Conservation (phyloP, 169 alveolate species). For the Haemoproteus tartakovskyi region DNA sequence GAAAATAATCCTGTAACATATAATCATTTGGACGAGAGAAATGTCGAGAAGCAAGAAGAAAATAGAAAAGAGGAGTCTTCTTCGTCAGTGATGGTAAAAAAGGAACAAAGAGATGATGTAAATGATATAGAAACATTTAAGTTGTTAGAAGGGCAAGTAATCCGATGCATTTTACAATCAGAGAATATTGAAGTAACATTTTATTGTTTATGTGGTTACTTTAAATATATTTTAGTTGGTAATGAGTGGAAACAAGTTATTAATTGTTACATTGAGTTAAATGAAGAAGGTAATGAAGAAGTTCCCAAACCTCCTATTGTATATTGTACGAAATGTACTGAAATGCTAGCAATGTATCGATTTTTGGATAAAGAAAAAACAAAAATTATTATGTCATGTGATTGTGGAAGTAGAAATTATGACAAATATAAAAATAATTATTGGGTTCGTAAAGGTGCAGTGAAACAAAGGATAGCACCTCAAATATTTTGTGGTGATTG, state of each 20-base stretch:
- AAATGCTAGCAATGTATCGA: conserved; percentile 28
- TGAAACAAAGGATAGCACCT: conserved; percentile 63
- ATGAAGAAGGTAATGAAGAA: conserved; percentile 20
- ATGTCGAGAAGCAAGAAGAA: too few relatives aligned
- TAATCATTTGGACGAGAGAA: too few relatives aligned
- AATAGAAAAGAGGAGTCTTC: too few relatives aligned
- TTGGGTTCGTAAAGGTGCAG: conserved; percentile 46
- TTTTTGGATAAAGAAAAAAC: conserved; percentile 62
- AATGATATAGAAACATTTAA: too few relatives aligned
- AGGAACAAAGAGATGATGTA: too few relatives aligned
- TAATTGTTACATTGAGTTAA: conserved; percentile 44
- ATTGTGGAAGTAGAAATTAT: conserved; percentile 65
- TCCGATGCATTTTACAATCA: too few relatives aligned
- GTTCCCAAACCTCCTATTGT: conserved; percentile 56
- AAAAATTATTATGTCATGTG: conserved; percentile 61
- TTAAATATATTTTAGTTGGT: conserved; percentile 33
- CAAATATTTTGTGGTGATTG: conserved; percentile 60
- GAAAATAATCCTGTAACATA: too few relatives aligned
- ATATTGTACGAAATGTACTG: conserved; percentile 56
- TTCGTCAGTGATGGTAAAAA: too few relatives aligned
- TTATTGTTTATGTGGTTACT: conserved; percentile 60
- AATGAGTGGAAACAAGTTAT: conserved; percentile 60
- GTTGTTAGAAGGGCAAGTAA: too few relatives aligned
- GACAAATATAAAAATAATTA: conserved; percentile 23
- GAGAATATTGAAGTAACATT: too few relatives aligned